These are phyloP conservation scores for Monilinia fructigena DNA, from an alignment of 2,329 filamentous ascomycete species.

Conservation along the genomic window DNA sequence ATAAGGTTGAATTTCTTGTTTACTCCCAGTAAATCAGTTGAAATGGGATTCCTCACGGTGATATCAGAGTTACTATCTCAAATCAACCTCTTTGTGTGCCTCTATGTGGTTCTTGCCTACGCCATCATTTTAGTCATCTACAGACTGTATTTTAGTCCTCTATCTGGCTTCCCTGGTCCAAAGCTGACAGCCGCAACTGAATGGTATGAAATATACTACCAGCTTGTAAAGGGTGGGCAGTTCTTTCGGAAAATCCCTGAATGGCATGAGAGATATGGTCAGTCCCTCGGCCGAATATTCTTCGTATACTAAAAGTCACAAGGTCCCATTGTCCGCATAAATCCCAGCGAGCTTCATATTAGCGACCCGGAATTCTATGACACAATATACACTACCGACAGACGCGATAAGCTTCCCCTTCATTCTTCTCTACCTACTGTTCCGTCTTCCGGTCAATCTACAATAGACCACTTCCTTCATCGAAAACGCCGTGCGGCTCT, in stretches of 20 bases:
- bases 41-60: background rate
- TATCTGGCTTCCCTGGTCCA: slow-evolving; percentile 40
- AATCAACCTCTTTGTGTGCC: background rate
- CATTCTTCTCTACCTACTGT: slow-evolving; percentile 19
- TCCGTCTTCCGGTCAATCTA: slow-evolving; percentile 23
- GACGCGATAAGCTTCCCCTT: slow-evolving; percentile 25
- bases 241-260: slow-evolving; percentile 46
- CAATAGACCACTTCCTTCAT: slow-evolving; percentile 30
- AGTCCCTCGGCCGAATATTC: background rate
- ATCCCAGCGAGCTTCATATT: slow-evolving; percentile 44
- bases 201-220: slow-evolving; percentile 44
- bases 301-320: background rate
- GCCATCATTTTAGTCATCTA: slow-evolving; percentile 21
- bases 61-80: background rate
- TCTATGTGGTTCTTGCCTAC: slow-evolving; percentile 11
- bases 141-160: slow-evolving; percentile 42
- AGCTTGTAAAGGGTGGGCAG: slow-evolving; percentile 43
- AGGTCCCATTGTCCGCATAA: slow-evolving; percentile 41
- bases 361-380: slow-evolving; percentile 42
- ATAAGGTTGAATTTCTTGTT: background rate
- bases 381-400: slow-evolving; percentile 42
- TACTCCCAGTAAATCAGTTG: background rate
- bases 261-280: slow-evolving; percentile 45
- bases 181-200: slow-evolving; percentile 38
- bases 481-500: slow-evolving; percentile 29